Evolutionary conservation across 164 flowering plant species (phyloP).

Genomic region (Cinnamomum chago): DNA sequence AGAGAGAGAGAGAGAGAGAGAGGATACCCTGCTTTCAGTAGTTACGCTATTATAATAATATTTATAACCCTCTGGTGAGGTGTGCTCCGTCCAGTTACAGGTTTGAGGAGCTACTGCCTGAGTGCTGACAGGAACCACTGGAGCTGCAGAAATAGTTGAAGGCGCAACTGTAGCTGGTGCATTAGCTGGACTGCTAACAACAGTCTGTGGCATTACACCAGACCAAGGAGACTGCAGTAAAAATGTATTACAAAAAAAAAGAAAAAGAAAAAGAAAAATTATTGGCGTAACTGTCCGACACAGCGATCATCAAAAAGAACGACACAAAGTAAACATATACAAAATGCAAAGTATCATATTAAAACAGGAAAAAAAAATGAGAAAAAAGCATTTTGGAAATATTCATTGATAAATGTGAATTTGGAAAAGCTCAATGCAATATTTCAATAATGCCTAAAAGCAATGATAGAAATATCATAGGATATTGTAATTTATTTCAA

Average conservation of each 20-base stretch:
- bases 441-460: too few species aligned
- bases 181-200: constrained; percentile 32
- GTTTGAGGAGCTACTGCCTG: constrained; percentile 35
- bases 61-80: constrained; percentile 90
- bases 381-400: neutral
- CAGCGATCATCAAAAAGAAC: neutral
- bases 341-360: neutral
- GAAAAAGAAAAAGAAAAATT: neutral
- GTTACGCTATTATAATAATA: constrained; percentile 79
- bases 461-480: too few species aligned
- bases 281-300: neutral
- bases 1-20: neutral
- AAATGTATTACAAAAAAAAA: neutral
- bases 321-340: neutral
- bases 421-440: neutral
- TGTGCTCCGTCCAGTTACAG: constrained; percentile 94
- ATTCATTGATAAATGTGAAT: neutral
- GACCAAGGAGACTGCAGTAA: constrained; percentile 54
- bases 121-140: constrained; percentile 26
- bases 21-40: constrained; percentile 74
- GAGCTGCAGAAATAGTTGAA: constrained; percentile 32
- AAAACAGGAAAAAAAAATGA: neutral
- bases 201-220: constrained; percentile 39
- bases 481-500: too few species aligned
- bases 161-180: constrained; percentile 39